Percentiles rank a stretch among this genome's conserved stretches.
Evolutionary conservation across 1,284 basidiomycete species (phyloP).

Genomic region (Coriolopsis trogii): DNA sequence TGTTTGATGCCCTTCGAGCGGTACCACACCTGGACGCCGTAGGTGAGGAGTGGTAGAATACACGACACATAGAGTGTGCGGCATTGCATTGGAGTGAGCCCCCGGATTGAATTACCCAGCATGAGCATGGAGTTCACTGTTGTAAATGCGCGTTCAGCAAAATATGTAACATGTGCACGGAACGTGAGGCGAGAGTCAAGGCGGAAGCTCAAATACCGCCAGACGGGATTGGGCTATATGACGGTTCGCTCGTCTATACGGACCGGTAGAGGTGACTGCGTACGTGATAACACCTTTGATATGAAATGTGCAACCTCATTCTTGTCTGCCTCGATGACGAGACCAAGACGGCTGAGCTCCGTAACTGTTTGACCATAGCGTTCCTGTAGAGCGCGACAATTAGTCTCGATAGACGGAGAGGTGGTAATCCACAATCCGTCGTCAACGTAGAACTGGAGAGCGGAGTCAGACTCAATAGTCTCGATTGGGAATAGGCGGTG

Average conservation of each 20-base stretch:
- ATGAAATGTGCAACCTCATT: constrained; percentile 18
- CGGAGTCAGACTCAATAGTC: no score
- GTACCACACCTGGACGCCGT: constrained; percentile 1
- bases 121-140: not conserved
- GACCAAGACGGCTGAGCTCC: constrained; percentile 3
- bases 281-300: not conserved
- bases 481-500: constrained; percentile 2
- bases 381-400: not conserved
- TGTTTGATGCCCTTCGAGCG: not conserved
- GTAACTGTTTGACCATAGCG: not conserved
- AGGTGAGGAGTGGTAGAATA: not conserved
- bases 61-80: not conserved
- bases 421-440: constrained; percentile 13
- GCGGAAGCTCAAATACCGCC: constrained; percentile 36
- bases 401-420: not conserved
- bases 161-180: not conserved
- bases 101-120: not conserved
- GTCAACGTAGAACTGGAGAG: no score
- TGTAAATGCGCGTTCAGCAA: not conserved
- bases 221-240: not conserved
- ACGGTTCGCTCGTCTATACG: not conserved
- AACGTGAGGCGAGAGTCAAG: constrained; percentile 29
- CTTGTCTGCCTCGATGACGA: constrained; percentile 16
- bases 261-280: not conserved
- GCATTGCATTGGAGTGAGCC: not conserved